Base-by-base conservation (phyloP, 2,329 filamentous ascomycete genomes). In the Paecilomyces niveus region DNA sequence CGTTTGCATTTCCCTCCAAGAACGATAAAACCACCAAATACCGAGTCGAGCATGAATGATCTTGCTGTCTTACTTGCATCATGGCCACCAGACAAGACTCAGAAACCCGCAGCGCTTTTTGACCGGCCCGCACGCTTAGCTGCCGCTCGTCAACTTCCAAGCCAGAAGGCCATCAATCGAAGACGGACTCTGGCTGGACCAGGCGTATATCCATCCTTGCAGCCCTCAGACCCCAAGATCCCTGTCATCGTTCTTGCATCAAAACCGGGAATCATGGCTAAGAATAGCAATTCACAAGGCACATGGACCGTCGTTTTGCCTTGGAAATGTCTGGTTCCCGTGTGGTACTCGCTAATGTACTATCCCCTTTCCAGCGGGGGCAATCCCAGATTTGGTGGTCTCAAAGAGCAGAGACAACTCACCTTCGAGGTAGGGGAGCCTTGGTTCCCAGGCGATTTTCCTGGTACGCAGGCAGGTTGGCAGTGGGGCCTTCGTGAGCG, bases 281-380 rank as follows among this genome's bases (percentile, higher is more conserved):
- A 65, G 31, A 74, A 75, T 39, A 76, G 73, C 10, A 82, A 81
- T 53, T 76, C 79, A 1, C 85, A 88, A 54, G 88, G 88, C 0
- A 86, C 81, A 0, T 97, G 92, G 91, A 94, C 87, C 0, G 71
- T 97, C 1, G 79, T 97, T 24, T 81, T 94, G 2, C 94, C 94
- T 0, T 97, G 93, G 91, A 92, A 90, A 69, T 96, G 90, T 66
- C 88, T 97, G 35, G 79, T 85, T 35, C 85, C 90, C 0, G 80
- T 97, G 32, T 99, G 94, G 94, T 88, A 93, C 66, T 86, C 85
- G 53, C 76, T 97, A 13, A 88, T 96, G 75, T 91, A 91, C 68
- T 91, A 87, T 60, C 90, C 90, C 0, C 80, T 95, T 0, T 89
- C 86, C 0, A 89, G 86, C 0, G 92, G 92, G 7, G 87, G 88